These are phyloP conservation scores for Echium plantagineum DNA, from an alignment of 257 asterid species.

Conservation along the genomic window DNA sequence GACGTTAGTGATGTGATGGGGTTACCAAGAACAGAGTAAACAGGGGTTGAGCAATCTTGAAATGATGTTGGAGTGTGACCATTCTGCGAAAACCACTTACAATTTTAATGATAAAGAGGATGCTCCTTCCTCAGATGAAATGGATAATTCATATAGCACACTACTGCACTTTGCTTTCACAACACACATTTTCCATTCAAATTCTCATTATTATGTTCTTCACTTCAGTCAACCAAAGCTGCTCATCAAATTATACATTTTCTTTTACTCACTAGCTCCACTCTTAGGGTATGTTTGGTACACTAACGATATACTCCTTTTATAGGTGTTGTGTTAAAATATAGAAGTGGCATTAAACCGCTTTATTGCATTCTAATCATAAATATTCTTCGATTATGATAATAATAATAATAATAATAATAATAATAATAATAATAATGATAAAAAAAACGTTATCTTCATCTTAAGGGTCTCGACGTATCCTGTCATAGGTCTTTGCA, in stretches of 20 bases:
- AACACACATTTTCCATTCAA: slow-evolving; percentile 11
- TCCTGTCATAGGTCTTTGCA: too few species aligned
- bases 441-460: too few species aligned
- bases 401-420: too few species aligned
- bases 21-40: neutral
- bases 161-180: slow-evolving; percentile 4
- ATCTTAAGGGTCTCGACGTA: too few species aligned
- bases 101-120: neutral
- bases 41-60: neutral
- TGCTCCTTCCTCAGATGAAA: neutral
- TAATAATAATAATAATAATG: too few species aligned
- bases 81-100: neutral
- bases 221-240: slow-evolving; percentile 42
- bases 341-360: too few species aligned
- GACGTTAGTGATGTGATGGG: too few species aligned
- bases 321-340: too few species aligned
- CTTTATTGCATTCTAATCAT: too few species aligned
- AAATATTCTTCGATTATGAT: too few species aligned
- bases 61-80: neutral
- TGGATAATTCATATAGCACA: too few species aligned
- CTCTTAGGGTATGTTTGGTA: neutral
- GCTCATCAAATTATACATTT: slow-evolving; percentile 19
- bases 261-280: slow-evolving; percentile 5
- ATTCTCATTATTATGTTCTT: slow-evolving; percentile 24
- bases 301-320: neutral